Conservation (phyloP, 2,329 filamentous ascomycete species). For the Hymenoscyphus occultus region DNA sequence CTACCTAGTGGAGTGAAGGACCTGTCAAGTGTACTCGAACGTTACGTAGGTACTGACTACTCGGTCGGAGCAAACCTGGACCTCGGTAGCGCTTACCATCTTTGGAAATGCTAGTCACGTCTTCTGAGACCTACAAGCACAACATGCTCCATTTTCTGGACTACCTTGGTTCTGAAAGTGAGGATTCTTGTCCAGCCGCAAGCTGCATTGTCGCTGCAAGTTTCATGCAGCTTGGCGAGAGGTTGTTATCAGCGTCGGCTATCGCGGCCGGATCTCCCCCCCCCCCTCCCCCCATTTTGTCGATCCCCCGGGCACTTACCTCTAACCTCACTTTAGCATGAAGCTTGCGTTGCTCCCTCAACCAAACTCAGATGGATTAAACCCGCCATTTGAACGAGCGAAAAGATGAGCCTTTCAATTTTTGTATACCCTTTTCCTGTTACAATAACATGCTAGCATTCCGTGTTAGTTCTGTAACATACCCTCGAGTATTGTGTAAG, state of each 20-base stretch:
- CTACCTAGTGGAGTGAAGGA: neutral
- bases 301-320: neutral
- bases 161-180: neutral
- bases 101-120: neutral
- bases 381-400: no score
- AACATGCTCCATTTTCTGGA: neutral
- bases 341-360: neutral
- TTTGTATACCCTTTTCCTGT: neutral
- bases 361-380: no score
- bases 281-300: neutral
- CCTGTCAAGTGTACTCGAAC: neutral
- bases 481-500: neutral
- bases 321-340: neutral
- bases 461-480: neutral
- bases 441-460: neutral
- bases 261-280: neutral
- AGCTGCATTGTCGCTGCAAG: neutral
- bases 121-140: neutral
- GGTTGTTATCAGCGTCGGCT: neutral
- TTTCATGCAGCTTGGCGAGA: neutral
- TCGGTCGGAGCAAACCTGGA: no score
- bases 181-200: neutral
- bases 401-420: neutral
- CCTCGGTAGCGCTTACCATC: no score
- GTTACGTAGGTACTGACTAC: neutral